Base-by-base conservation (phyloP, 495 filamentous ascomycete genomes). In the Aspergillus carlsbadensis region DNA sequence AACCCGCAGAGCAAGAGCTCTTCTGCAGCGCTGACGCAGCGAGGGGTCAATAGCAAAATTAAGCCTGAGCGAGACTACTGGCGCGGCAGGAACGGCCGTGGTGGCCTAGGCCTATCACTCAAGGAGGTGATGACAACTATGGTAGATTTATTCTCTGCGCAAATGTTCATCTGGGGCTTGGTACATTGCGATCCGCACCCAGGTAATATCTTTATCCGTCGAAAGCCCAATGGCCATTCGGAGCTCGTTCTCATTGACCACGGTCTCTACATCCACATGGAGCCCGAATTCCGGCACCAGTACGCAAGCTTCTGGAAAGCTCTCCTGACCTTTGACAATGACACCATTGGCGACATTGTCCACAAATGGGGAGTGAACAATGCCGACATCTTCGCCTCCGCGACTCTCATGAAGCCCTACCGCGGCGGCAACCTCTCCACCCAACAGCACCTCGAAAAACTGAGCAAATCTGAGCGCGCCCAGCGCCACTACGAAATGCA, bases 161-260 rank as follows among this genome's bases (percentile, higher is more conserved):
- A 97, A 62, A 97, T 98, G 83, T 98, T 96, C 75, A 84, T 96
- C 57, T 97, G 90, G 86, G 93, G 93, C 18, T 81, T 85, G 39
- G 88, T 98, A 1, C 93, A 98, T 73, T 96, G 92, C 70, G 93
- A 98, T 68, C 93, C 93, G 2, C 93, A 98, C 64, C 94, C 94
- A 0, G 93, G 93, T 0, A 98, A 98, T 70, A 95, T 98, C 65
- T 95, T 98, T 73, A 88, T 97, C 65, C 84, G 93, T 1, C 88
- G 94, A 1, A 76, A 89, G 17, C 90, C 92, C 2, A 84, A 77
- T 29, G 93, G 93, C 29, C 81, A 87, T 36, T 80, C 94, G 1
- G 91, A 98, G 69, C 78, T 98, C 15, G 92, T 97, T 1, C 86
- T 98, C 10, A 96, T 98, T 63, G 93, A 98, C 71, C 93, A 98